These are phyloP conservation scores for Trichoderma endophyticum DNA, from an alignment of 2,329 filamentous ascomycete genomes.

Conservation along the genomic window DNA sequence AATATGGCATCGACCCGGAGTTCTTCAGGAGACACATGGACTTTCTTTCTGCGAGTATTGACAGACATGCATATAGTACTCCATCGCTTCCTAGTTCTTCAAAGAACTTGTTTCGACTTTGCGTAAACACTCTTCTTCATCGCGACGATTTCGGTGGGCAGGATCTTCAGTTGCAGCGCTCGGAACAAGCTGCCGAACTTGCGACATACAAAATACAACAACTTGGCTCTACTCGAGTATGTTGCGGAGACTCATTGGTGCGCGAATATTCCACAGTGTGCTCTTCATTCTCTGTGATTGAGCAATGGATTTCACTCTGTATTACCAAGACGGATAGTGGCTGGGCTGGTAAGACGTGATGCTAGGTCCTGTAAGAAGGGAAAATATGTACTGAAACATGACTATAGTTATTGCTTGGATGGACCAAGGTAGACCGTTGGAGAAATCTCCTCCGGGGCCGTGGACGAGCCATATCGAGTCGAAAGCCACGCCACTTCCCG, in stretches of 20 bases:
- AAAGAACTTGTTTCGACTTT: neutral
- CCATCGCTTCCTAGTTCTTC: neutral
- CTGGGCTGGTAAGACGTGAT: neutral
- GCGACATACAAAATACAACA: neutral
- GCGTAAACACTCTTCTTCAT: neutral
- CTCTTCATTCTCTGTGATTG: neutral
- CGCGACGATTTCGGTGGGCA: neutral
- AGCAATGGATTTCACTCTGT: neutral
- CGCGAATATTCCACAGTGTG: neutral
- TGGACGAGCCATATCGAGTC: neutral
- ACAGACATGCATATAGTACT: neutral
- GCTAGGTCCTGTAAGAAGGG: neutral
- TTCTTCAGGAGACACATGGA: neutral
- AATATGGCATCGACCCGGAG: neutral
- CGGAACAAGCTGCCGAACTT: neutral
- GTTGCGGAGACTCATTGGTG: neutral
- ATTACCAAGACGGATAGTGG: neutral
- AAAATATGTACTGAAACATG: neutral
- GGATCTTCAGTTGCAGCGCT: neutral
- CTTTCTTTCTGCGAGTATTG: neutral
- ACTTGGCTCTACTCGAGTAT: neutral
- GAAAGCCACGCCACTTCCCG: neutral
- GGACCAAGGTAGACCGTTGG: neutral
- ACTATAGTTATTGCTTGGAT: neutral
- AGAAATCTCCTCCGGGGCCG: neutral